Evolutionary conservation across 2,329 filamentous ascomycete genomes (phyloP).

Genomic region (Colletotrichum gloeosporioides): DNA sequence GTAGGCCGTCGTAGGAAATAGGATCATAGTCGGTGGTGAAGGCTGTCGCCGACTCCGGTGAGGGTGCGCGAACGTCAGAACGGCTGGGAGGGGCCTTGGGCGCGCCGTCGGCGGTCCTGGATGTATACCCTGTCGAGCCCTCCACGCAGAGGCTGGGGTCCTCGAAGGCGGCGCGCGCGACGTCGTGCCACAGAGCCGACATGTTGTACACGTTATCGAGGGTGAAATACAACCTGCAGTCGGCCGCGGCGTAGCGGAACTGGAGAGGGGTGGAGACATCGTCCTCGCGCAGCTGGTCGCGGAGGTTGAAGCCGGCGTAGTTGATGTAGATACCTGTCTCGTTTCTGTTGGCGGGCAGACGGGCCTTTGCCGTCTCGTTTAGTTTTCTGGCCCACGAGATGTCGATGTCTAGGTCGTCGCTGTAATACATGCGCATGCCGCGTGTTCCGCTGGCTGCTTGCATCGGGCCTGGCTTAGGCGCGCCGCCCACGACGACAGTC

Average conservation of each 20-base stretch:
- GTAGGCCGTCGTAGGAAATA: not conserved
- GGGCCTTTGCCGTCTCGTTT: not conserved
- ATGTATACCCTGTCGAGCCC: not conserved
- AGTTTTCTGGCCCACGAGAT: not conserved
- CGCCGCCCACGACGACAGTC: constrained; percentile 64
- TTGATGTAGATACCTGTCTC: constrained; percentile 6
- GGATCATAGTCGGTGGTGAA: not conserved
- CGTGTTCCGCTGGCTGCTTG: constrained; percentile 63
- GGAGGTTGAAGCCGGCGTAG: constrained; percentile 1
- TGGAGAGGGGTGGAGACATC: constrained; percentile 51
- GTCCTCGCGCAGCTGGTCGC: constrained; percentile 12
- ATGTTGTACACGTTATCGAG: constrained; percentile 55
- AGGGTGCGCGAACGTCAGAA: not conserved
- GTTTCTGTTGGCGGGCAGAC: not conserved
- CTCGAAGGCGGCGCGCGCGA: constrained; percentile 26
- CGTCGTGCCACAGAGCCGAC: constrained; percentile 55
- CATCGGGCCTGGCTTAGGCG: constrained; percentile 54
- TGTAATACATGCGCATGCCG: constrained; percentile 47
- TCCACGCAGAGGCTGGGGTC: not conserved
- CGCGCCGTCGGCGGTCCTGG: not conserved
- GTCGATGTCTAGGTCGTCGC: constrained; percentile 22
- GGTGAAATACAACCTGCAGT: constrained; percentile 64
- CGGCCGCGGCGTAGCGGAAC: constrained; percentile 61
- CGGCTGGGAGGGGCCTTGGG: not conserved
- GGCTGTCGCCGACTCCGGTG: not conserved